Base-by-base conservation (phyloP, 768 basidiomycete genomes). In the Panaeolus cyanescens region DNA sequence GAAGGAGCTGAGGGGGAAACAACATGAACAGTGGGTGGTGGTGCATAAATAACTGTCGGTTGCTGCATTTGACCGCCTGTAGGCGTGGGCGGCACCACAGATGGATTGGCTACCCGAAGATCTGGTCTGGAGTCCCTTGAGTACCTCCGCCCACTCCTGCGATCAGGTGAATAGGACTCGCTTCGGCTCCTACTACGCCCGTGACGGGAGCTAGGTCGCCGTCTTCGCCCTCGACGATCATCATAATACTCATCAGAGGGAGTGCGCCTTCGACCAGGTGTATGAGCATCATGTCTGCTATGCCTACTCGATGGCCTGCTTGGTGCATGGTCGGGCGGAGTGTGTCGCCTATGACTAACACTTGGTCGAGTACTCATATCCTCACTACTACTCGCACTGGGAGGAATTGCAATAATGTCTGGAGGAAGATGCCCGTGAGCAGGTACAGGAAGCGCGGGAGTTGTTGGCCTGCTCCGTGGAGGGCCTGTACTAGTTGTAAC, bases 371-470 rank as follows among this genome's bases (percentile, higher is more conserved):
- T 62, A 22, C 62, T 62, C 25, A 56, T 61, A 30, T 59, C 64
- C 32, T 58, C 57, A 9, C 53, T 66, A 34, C 68, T 69, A n/a
- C 68, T 63, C 5, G 66, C 37, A 54, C 68, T 69, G 13, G 56
- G 32, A 3, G 61, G 56, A 42, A 63, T 36, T 2, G 63, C 59
- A 25, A 65, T 55, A 6, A 71, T 62, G 58, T 64, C 62, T 40
- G 64, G 58, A 5, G 13, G 60, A 10, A 22, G 56, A 20, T 8
- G 60, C 63, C 59, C 60, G 61, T 37, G 67, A 55, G 4, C 62
- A 58, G 60, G 70, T 15, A 64, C 37, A n/a, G 63, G 63, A 32
- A 62, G 50, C 6, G 58, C 54, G 12, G 62, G 62, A 28, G 22
- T 50, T 13, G 22, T 50, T 50, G 45, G 45, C 6, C 45, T 22